Evolutionary conservation across 495 filamentous ascomycete genomes (phyloP).

Genomic region (Hapsidospora chrysogenum): DNA sequence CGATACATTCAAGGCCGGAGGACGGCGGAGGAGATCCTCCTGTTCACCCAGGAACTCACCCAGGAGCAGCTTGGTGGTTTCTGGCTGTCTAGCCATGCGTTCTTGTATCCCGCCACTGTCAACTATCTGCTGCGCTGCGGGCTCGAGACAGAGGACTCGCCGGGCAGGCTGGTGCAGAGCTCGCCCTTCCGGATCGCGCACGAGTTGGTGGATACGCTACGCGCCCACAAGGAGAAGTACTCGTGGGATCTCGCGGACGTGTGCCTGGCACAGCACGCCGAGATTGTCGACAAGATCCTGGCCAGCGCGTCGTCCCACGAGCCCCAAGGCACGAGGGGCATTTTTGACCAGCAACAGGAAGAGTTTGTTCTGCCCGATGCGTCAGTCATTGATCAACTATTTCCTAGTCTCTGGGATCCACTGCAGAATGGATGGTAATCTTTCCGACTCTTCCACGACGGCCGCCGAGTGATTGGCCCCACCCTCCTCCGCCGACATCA

Average conservation of each 20-base stretch:
- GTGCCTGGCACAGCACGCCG: constrained; percentile 33
- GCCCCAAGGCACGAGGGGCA: constrained; percentile 6
- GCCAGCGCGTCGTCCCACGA: constrained; percentile 10
- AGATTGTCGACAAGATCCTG: constrained; percentile 13
- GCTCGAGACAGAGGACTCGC: constrained; percentile 20
- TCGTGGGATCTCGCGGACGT: constrained; percentile 38
- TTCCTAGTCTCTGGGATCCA: constrained; percentile 9
- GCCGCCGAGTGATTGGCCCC: too few relatives aligned
- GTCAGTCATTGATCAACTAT: constrained; percentile 7
- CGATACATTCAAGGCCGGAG: constrained; percentile 31
- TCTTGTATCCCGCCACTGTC: constrained; percentile 30
- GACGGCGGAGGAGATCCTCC: constrained; percentile 34
- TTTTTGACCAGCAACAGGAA: constrained; percentile 5
- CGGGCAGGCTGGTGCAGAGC: constrained; percentile 20
- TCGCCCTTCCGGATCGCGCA: constrained; percentile 27
- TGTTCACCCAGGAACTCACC: constrained; percentile 29
- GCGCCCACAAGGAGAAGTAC: constrained; percentile 32
- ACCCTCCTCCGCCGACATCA: too few relatives aligned
- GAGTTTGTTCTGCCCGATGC: constrained; percentile 2
- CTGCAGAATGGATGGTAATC: constrained; percentile 2
- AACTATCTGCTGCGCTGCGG: constrained; percentile 31
- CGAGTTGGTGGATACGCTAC: constrained; percentile 17
- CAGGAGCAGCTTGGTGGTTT: constrained; percentile 30
- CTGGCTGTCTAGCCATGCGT: constrained; percentile 33
- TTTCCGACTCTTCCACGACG: too few relatives aligned